A percentile compares a stretch with the other conserved stretches of the same genome.
Evolutionary conservation across 225 moss, liverwort and hornwort species (phyloP).

Genomic region (Asterella californica): DNA sequence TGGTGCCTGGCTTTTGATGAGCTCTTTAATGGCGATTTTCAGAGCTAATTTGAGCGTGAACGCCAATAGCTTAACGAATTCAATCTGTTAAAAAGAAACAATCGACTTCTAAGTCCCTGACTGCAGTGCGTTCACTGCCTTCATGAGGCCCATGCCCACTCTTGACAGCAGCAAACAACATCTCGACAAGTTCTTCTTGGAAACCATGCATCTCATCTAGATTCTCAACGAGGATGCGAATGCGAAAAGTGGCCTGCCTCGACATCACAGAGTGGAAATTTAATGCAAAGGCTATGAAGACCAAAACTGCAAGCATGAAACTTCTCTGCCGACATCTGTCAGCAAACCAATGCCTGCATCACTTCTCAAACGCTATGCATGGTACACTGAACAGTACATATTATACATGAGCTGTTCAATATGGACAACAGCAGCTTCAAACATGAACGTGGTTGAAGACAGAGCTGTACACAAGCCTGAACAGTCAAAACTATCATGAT

Average conservation of each 20-base stretch:
- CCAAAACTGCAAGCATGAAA: neutral
- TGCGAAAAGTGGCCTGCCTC: too few species aligned
- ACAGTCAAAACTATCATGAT: neutral
- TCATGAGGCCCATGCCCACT: neutral
- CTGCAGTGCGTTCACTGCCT: neutral
- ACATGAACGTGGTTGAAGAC: neutral
- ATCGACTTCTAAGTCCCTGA: conserved; percentile 13
- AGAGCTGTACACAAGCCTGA: neutral
- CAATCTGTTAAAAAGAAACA: conserved; percentile 28
- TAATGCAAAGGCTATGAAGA: neutral
- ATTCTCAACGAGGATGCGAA: too few species aligned
- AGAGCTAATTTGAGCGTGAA: conserved; percentile 20
- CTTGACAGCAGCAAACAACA: neutral
- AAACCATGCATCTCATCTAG: neutral
- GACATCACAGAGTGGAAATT: neutral
- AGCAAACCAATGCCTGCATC: neutral
- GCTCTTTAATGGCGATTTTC: conserved; percentile 29
- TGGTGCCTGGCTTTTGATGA: conserved; percentile 19
- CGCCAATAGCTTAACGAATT: conserved; percentile 11
- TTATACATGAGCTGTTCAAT: neutral
- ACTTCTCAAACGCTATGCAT: neutral
- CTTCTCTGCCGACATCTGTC: neutral
- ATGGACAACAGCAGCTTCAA: neutral
- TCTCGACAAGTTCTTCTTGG: neutral
- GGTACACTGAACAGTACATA: neutral